These are phyloP conservation scores for Ceriops decandra DNA, from an alignment of 345 rosid species.

Conservation along the genomic window DNA sequence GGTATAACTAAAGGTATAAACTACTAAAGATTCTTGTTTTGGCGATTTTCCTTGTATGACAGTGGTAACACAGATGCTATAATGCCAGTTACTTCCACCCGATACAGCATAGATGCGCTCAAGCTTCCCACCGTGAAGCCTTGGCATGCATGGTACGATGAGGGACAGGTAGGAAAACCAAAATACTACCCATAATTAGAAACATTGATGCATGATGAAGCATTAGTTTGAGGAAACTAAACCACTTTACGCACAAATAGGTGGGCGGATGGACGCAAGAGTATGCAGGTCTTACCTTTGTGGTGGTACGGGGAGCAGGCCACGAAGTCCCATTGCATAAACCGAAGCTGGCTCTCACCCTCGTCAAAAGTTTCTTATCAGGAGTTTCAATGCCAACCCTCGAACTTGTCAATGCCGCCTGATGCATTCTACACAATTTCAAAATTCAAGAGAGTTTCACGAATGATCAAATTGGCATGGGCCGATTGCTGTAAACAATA, in stretches of 20 bases:
- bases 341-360: conserved; percentile 70
- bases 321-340: conserved; percentile 90
- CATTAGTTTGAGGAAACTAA: neutral
- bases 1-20: neutral
- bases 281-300: conserved; percentile 74
- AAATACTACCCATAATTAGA: neutral
- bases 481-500: too few species aligned
- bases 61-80: conserved; percentile 93
- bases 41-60: conserved; percentile 13
- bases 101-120: conserved; percentile 77
- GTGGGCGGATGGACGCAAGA: conserved; percentile 97
- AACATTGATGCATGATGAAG: neutral
- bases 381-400: conserved; percentile 51
- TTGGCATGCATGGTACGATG: conserved; percentile 78
- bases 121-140: conserved; percentile 59
- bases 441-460: too few species aligned
- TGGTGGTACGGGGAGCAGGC: conserved; percentile 86
- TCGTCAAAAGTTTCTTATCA: conserved; percentile 67
- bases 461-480: too few species aligned
- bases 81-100: conserved; percentile 84
- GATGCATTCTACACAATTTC: neutral
- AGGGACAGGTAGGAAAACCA: conserved; percentile 57
- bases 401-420: conserved; percentile 34
- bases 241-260: conserved; percentile 34
- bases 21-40: neutral